A percentile compares a stretch with the other conserved stretches of the same genome.
phyloP scores from a whole-genome alignment of 2,329 filamentous ascomycete genomes.

The Lecanicillium sp. region DNA sequence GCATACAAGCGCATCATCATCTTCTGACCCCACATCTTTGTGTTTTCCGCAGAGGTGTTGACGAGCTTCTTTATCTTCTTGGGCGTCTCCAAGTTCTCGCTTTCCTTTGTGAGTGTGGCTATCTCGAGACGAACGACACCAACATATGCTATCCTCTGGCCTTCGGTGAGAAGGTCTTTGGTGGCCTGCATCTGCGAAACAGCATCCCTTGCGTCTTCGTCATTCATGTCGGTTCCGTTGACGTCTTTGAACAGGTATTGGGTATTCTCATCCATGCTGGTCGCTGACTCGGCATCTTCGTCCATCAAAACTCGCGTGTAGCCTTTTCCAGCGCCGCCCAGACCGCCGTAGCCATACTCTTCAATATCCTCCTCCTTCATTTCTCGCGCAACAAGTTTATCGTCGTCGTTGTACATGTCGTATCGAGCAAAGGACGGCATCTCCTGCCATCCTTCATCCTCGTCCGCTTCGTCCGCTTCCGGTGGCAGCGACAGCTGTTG shows the following conservation, averaged over 20 bases:
- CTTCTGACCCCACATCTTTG: slow-evolving; percentile 95
- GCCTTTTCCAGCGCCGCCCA: slow-evolving; percentile 87
- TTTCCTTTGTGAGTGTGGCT: slow-evolving; percentile 64
- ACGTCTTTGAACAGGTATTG: slow-evolving; percentile 85
- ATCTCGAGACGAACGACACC: slow-evolving; percentile 79
- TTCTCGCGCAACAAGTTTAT: slow-evolving; percentile 77
- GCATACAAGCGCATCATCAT: slow-evolving; percentile 93
- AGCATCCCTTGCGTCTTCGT: slow-evolving; percentile 79
- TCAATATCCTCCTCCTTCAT: slow-evolving; percentile 65
- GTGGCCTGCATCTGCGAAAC: slow-evolving; percentile 90
- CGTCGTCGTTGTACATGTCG: slow-evolving; percentile 93
- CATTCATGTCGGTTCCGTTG: slow-evolving; percentile 53
- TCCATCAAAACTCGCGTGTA: slow-evolving; percentile 95
- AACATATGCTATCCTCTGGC: slow-evolving; percentile 92
- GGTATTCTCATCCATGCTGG: slow-evolving; percentile 95
- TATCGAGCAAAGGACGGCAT: slow-evolving; percentile 93
- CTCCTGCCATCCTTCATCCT: slow-evolving; percentile 75
- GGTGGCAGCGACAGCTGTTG: slow-evolving; percentile 61
- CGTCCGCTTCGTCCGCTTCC: slow-evolving; percentile 42
- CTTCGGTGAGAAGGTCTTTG: slow-evolving; percentile 90
- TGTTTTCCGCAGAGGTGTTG: slow-evolving; percentile 62
- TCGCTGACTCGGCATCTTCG: slow-evolving; percentile 87
- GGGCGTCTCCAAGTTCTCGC: slow-evolving; percentile 53
- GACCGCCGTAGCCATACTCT: slow-evolving; percentile 60
- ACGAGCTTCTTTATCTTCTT: slow-evolving; percentile 67